A percentile compares a stretch with the other conserved stretches of the same genome.
Conservation (phyloP, 495 filamentous ascomycete species). For the Podospora appendiculata region DNA sequence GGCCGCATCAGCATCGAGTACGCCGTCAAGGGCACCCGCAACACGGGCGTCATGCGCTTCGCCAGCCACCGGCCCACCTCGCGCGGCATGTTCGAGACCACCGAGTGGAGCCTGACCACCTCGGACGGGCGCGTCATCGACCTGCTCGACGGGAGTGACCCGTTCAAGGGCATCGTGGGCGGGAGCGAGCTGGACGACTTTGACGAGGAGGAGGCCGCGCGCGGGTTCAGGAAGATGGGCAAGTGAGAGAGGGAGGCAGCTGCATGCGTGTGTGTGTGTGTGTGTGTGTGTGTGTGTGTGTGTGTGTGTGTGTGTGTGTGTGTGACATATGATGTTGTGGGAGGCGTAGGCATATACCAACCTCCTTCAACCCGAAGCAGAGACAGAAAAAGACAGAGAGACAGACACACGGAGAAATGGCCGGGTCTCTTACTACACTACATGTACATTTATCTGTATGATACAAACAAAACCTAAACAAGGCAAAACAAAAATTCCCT, state of each 20-base stretch:
- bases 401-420: background rate
- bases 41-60: slow-evolving; percentile 70
- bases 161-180: slow-evolving; percentile 42
- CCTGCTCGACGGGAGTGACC: slow-evolving; percentile 57
- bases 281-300: background rate
- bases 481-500: background rate
- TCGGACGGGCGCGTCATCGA: slow-evolving; percentile 59
- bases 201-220: slow-evolving; percentile 19
- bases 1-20: slow-evolving; percentile 84
- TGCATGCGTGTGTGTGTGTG: background rate
- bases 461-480: slow-evolving; percentile 7
- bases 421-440: background rate
- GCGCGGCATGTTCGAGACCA: slow-evolving; percentile 66
- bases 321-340: too few relatives aligned
- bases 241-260: slow-evolving; percentile 6
- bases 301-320: background rate
- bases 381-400: background rate
- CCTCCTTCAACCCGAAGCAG: background rate
- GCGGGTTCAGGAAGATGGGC: slow-evolving; percentile 37
- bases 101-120: slow-evolving; percentile 67
- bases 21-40: slow-evolving; percentile 75
- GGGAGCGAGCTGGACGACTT: slow-evolving; percentile 5
- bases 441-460: slow-evolving; percentile 12
- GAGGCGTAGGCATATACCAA: background rate
- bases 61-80: slow-evolving; percentile 64